Base-by-base conservation (phyloP, 2,329 filamentous ascomycete species). In the Stylonectria norvegica region DNA sequence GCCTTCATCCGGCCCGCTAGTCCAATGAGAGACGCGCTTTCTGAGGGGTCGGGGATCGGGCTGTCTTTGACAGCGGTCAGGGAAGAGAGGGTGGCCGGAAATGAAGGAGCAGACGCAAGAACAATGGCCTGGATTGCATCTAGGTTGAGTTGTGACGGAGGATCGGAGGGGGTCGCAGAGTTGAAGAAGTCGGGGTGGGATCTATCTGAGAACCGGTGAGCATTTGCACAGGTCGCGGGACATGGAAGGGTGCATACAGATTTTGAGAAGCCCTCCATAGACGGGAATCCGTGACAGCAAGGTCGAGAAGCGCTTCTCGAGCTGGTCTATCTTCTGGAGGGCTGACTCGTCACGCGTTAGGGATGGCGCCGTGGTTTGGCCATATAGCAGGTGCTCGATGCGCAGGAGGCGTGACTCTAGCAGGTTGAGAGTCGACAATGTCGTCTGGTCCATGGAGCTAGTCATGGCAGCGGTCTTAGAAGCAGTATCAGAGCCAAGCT, bases 1-100 rank as follows among this genome's bases (percentile, higher is more conserved):
- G 73, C 76, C 49, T 75, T 76, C 67, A 89, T 83, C 32, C 81
- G 73, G 7, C 81, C 79, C 25, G 72, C 62, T 33, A 86, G 66
- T 2, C 72, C 67, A 3, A 81, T 73, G 5, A 89, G 67, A 23
- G 69, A 67, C 4, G 78, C 72, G 53, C 73, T 78, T 25, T 75
- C 67, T 5, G 68, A 64, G 1, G 77, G 65, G 39, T 81, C 76
- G 2, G 79, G 78, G 4, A 83, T 60, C 2, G 77, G 71, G 17
- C 72, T 74, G 57, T 83, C 72, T 42, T 66, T 69, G 52, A 76
- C 68, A 11, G 78, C 76, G 2, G 76, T 78, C 15, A 82, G 69
- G 8, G 74, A 70, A 2, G 79, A 84, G 5, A 74, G 75, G 2
- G 71, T 77, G 2, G 70, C 63, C 10, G 75, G 73, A 49, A 75